phyloP scores from a whole-genome alignment of 2,329 filamentous ascomycete species.

The Blastomyces silverae region DNA sequence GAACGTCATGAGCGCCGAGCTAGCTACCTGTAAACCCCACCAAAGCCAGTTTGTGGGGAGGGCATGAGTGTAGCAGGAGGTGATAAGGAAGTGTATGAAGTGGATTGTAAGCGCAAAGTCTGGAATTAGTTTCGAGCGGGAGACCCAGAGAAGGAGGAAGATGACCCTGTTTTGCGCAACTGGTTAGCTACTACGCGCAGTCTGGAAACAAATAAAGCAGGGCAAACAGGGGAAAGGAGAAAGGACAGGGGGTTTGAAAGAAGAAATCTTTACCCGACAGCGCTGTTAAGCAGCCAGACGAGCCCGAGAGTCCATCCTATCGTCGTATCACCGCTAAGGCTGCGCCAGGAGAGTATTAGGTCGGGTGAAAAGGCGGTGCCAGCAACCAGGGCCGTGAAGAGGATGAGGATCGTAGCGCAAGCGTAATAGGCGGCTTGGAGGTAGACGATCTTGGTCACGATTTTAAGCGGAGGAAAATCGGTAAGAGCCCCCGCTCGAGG shows the following conservation, averaged over 20 bases:
- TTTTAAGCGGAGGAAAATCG: slow-evolving; percentile 60
- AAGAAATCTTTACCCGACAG: slow-evolving; percentile 50
- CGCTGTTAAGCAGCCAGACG: slow-evolving; percentile 60
- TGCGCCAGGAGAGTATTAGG: slow-evolving; percentile 58
- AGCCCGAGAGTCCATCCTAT: slow-evolving; percentile 62
- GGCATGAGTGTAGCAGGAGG: slow-evolving; percentile 68
- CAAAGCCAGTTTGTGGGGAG: slow-evolving; percentile 75
- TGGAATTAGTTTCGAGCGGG: slow-evolving; percentile 85
- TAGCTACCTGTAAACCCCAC: slow-evolving; percentile 66
- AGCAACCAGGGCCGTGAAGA: slow-evolving; percentile 61
- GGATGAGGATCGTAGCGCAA: slow-evolving; percentile 54
- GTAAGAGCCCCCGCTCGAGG: slow-evolving; percentile 59
- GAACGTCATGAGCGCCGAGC: slow-evolving; percentile 57
- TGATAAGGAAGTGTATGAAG: slow-evolving; percentile 69
- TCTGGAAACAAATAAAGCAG: not conserved
- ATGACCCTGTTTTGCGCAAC: slow-evolving; percentile 55
- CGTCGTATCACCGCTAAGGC: slow-evolving; percentile 59
- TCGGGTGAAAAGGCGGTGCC: slow-evolving; percentile 54
- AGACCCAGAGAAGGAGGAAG: slow-evolving; percentile 73
- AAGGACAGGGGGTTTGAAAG: not conserved
- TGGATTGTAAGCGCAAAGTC: slow-evolving; percentile 91
- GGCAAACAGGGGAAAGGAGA: slow-evolving; percentile 16
- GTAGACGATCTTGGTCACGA: slow-evolving; percentile 59
- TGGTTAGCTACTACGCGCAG: not conserved
- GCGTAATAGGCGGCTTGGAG: slow-evolving; percentile 61